Conservation (phyloP, 179 eudicot species). For the Silene vulgaris region DNA sequence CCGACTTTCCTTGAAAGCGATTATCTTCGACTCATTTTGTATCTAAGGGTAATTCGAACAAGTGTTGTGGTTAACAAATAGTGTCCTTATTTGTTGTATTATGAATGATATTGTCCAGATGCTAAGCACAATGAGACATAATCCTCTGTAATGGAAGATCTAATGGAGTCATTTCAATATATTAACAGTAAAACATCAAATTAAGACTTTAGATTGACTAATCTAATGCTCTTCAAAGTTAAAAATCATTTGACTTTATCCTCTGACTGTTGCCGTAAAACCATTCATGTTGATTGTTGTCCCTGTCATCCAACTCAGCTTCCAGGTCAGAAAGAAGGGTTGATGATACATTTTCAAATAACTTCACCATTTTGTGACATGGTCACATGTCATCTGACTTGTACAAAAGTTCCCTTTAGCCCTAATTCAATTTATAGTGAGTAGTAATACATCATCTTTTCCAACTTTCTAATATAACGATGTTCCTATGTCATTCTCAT, state of each 20-base stretch:
- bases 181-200: conserved; percentile 9
- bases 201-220: background rate
- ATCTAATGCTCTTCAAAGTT: background rate
- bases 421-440: background rate
- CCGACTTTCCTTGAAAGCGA: background rate
- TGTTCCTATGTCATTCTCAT: background rate
- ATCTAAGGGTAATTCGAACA: background rate
- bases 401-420: conserved; percentile 12
- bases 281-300: background rate
- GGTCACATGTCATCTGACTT: conserved; percentile 18
- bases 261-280: background rate
- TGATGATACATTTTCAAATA: conserved; percentile 4
- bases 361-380: conserved; percentile 19
- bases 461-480: background rate
- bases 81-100: conserved; percentile 1
- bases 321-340: conserved; percentile 16
- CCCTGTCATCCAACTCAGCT: conserved; percentile 15
- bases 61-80: too few species aligned
- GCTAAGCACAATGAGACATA: conserved; percentile 6
- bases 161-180: background rate
- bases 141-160: background rate
- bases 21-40: background rate
- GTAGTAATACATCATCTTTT: background rate
- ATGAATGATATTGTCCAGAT: background rate
- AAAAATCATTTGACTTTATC: conserved; percentile 14